Evolutionary conservation across 345 rosid species (phyloP), one percentile per base, ranked within the genome.

Genomic region (Eucalyptus regnans): DNA sequence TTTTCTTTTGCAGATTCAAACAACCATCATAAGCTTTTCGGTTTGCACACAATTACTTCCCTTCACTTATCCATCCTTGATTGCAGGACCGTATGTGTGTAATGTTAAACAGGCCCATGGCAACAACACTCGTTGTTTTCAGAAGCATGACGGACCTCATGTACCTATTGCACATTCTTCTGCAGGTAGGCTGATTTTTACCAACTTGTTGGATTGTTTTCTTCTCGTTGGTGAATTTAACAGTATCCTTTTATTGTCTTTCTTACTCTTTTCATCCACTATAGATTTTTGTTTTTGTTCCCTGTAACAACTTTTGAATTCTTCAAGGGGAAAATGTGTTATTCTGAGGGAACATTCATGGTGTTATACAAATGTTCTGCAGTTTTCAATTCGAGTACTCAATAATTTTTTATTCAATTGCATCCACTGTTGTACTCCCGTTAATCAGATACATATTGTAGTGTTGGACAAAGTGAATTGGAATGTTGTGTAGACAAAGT

Each of bases 141-240:
- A 94, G 98, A 90, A 95, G 93, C 90, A 1, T 94, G 86, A 95
- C 93, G 12, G 99, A 97, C 93, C 81, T 94, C 89, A 88, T 96
- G 20, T 96, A 93, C 94, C 86, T 94, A 18, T 81, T 95, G 43
- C 92, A 96, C 94, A 96, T 97, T 68, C 92, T 96, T 89, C 96
- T 97, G 92, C 98, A 96, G 99, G 99, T 97, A 88, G 49, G 83
- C 71, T 56, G 68, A 62, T 71, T 86, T 50, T 90, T 54, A 56
- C 49, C 83, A 68, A 62, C 60, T 49, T 25, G 44, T 16, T 76
- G 52, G 6, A 6, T 48, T 48, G 15, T 86, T 81, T 68, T 43
- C 48, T 54, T 52, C 84, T 50, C 14, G 33, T 86, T 43, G 49
- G 86, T 88, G 52, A 62, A 7, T 29, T 44, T 86, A 54, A 46